Percentiles rank a stretch among this genome's conserved stretches.
Evolutionary conservation across 495 filamentous ascomycete species (phyloP).

Genomic region (Penicillium bialowiezense): DNA sequence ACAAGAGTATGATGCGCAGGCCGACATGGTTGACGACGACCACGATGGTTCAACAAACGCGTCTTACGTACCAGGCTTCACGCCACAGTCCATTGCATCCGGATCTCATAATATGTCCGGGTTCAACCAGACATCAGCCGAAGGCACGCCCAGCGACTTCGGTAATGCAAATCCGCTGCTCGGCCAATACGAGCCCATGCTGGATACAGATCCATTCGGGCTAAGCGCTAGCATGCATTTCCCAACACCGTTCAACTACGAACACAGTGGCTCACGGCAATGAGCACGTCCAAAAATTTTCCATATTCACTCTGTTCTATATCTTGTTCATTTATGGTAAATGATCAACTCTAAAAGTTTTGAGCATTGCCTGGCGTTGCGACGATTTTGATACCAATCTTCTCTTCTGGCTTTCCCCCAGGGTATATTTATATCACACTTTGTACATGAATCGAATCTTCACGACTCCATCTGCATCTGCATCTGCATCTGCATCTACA

Average conservation of each 20-base stretch:
- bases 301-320: slow-evolving; percentile 1
- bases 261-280: slow-evolving; percentile 46
- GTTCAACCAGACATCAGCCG: slow-evolving; percentile 38
- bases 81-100: slow-evolving; percentile 40
- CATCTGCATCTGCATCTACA: neutral
- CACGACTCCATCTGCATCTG: neutral
- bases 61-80: slow-evolving; percentile 62
- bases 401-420: slow-evolving; percentile 2
- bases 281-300: slow-evolving; percentile 14
- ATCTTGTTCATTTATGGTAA: slow-evolving; percentile 6
- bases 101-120: slow-evolving; percentile 38
- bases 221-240: slow-evolving; percentile 92
- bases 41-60: slow-evolving; percentile 65
- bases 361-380: slow-evolving; percentile 30
- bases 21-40: slow-evolving; percentile 89
- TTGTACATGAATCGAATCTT: slow-evolving; percentile 8
- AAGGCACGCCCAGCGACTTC: slow-evolving; percentile 36
- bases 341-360: slow-evolving; percentile 22
- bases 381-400: slow-evolving; percentile 25
- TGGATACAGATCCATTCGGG: slow-evolving; percentile 89
- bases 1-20: slow-evolving; percentile 97
- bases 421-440: slow-evolving; percentile 1
- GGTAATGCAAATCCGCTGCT: slow-evolving; percentile 63
- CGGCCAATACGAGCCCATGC: slow-evolving; percentile 75
- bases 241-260: slow-evolving; percentile 83